Percentiles rank a stretch among this genome's conserved stretches.
Conservation (phyloP, 192 early-diverging fungal genomes). For the Rhizophagus sp. region DNA sequence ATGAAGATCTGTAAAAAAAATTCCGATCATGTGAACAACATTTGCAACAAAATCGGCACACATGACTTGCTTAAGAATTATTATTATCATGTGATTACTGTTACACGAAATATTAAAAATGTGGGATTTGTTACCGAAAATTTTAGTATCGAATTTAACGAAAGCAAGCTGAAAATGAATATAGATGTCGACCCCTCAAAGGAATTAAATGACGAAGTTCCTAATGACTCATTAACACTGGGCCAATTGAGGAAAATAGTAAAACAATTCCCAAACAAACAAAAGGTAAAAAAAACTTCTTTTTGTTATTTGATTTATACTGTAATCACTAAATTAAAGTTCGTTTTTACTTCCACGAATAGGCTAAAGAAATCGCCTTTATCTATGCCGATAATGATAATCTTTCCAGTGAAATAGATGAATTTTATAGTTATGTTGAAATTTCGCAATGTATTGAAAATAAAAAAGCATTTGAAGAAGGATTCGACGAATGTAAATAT, state of each 20-base stretch:
- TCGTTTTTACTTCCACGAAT: background rate
- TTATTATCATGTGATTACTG: too few species aligned
- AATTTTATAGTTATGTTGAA: conserved; percentile 59
- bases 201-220: conserved; percentile 2
- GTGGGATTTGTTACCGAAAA: too few species aligned
- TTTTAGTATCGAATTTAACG: background rate
- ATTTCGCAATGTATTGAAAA: conserved; percentile 46
- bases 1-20: too few species aligned
- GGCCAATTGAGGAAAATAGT: conserved; percentile 57
- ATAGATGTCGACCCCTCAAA: background rate
- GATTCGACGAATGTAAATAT: conserved; percentile 40
- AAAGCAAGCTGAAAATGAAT: background rate
- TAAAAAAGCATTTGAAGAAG: conserved; percentile 41
- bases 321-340: background rate
- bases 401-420: conserved; percentile 53
- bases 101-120: too few species aligned
- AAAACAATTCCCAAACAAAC: conserved; percentile 50
- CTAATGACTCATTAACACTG: conserved; percentile 49
- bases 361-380: conserved; percentile 50
- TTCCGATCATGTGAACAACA: too few species aligned
- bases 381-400: conserved; percentile 54
- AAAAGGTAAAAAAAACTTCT: conserved; percentile 42
- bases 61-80: too few species aligned
- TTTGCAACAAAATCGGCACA: too few species aligned
- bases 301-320: background rate